Evolutionary conservation across 2,329 filamentous ascomycete genomes (phyloP), one percentile per base, ranked within the genome.

Genomic region (Aureobasidium vineae): DNA sequence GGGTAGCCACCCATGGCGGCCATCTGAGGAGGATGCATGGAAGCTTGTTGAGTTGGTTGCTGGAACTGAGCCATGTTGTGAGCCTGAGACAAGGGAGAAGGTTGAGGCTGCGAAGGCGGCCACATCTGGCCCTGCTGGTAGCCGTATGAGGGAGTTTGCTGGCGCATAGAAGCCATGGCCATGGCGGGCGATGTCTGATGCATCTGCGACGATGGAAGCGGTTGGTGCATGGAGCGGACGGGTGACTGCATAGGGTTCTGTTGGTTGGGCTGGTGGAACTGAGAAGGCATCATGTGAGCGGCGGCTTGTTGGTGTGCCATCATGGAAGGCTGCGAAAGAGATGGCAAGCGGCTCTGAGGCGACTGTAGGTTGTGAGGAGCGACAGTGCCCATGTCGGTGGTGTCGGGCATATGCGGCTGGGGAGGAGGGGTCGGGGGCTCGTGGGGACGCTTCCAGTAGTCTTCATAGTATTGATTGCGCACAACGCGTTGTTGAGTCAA

Each of bases 391-490:
- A 73, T 72, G 11, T 79, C 79, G 31, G 72, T 74, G 43, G 79
- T 77, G 15, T 75, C 73, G 15, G 77, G 75, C 41, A 73, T 73
- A 59, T 76, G 76, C 28, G 76, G 77, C 21, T 83, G 80, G 23
- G 79, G 76, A 26, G 76, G 77, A n/a, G 83, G 80, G 23, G 79
- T 79, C 3, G 91, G 88, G 67, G 90, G 87, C 66, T 97, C 92
- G 70, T 96, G 92, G 13, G 90, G 89, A 68, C 90, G 85, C 70
- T 89, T 86, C 90, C 93, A 98, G 70, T 92, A 85, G 65, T 87
- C 88, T 65, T 94, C 88, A 70, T 96, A 82, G 71, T 92, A 96
- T 67, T 93, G 88, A 67, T 84, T 86, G 67, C 95, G 90, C 78
- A 90, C 88, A 45, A 87, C 87, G 67, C 94, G 89, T 76, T 93